phyloP scores from a whole-genome alignment of 441 rosid genomes.

The Raphanus hybrid region DNA sequence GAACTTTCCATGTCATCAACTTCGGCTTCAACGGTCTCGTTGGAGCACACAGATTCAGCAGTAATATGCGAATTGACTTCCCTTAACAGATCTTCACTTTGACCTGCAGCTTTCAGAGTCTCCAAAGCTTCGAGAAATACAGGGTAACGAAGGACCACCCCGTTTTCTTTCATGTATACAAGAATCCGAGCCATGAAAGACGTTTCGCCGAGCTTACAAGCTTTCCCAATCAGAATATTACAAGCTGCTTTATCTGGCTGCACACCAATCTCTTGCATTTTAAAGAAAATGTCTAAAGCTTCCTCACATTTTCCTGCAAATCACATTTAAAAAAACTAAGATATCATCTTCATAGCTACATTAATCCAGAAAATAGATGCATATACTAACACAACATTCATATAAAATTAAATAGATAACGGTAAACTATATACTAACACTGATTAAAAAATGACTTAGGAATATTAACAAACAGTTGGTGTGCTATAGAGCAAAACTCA shows the following conservation, averaged over 20 bases:
- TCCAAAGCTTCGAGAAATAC: conserved; percentile 60
- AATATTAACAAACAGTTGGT: conserved; percentile 46
- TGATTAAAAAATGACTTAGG: not conserved
- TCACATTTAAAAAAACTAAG: conserved; percentile 16
- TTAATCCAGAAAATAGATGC: not conserved
- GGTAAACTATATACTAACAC: not conserved
- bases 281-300: conserved; percentile 71
- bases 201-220: conserved; percentile 60
- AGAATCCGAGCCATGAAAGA: conserved; percentile 56
- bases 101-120: conserved; percentile 53
- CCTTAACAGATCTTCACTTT: conserved; percentile 61
- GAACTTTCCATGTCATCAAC: conserved; percentile 34
- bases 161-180: conserved; percentile 63
- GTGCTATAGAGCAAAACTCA: conserved; percentile 37
- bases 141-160: conserved; percentile 67
- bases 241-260: conserved; percentile 92
- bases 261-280: conserved; percentile 82
- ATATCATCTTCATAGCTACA: conserved; percentile 13
- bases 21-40: conserved; percentile 37
- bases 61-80: conserved; percentile 76
- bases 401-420: not conserved
- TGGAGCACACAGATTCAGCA: conserved; percentile 37
- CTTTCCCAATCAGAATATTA: conserved; percentile 75
- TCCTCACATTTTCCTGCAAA: conserved; percentile 69
- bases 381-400: not conserved